Evolutionary conservation across 345 rosid species (phyloP).

Genomic region (Limnanthes douglasii): DNA sequence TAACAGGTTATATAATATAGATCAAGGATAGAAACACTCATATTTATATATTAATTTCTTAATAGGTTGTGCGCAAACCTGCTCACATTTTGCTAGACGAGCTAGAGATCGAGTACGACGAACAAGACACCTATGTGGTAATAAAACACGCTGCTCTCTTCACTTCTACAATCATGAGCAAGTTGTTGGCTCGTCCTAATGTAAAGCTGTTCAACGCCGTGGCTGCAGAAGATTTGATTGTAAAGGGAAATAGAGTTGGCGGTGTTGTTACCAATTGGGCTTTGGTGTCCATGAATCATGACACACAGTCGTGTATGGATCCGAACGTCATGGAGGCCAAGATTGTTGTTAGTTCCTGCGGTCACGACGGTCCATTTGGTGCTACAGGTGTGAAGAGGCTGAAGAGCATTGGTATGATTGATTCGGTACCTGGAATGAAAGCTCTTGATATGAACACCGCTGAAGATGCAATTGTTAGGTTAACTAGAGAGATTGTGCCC

Average conservation of each 20-base stretch:
- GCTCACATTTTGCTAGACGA: conserved; percentile 79
- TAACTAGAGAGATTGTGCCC: conserved; percentile 78
- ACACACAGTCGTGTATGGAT: conserved; percentile 94
- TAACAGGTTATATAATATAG: too few species aligned
- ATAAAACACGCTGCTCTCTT: conserved; percentile 85
- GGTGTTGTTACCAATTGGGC: conserved; percentile 99
- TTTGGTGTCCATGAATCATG: conserved; percentile 82
- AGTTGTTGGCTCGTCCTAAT: conserved; percentile 80
- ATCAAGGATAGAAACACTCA: too few species aligned
- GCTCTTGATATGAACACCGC: conserved; percentile 87
- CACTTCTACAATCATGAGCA: conserved; percentile 97
- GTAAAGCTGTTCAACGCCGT: conserved; percentile 96
- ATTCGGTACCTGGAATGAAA: conserved; percentile 72
- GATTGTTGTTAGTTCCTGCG: conserved; percentile 92
- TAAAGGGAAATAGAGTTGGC: conserved; percentile 49
- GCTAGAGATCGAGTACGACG: conserved; percentile 67
- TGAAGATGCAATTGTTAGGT: conserved; percentile 79
- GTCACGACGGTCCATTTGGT: conserved; percentile 89
- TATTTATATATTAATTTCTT: too few species aligned
- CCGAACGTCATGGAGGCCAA: conserved; percentile 98
- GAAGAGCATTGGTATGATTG: conserved; percentile 79
- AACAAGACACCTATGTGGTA: conserved; percentile 69
- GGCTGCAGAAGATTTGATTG: conserved; percentile 85
- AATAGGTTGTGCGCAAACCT: conserved; percentile 85
- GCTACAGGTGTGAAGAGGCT: conserved; percentile 91